A percentile compares a stretch with the other conserved stretches of the same genome.
Evolutionary conservation across 495 filamentous ascomycete genomes (phyloP).

Genomic region (Hypoxylon crocopeplum): DNA sequence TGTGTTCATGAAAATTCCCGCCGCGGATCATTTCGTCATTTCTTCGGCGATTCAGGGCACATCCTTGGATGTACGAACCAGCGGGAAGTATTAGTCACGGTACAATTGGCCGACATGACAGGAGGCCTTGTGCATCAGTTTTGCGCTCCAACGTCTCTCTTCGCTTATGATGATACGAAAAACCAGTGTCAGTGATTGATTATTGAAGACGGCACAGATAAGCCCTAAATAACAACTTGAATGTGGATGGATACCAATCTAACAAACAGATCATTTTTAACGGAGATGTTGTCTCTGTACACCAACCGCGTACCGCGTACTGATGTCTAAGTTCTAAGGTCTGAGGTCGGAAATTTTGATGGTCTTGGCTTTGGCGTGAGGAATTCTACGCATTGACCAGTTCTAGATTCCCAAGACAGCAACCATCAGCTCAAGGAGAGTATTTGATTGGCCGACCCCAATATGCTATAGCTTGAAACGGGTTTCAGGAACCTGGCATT

Average conservation of each 20-base stretch:
- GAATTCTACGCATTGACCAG: slow-evolving; percentile 9
- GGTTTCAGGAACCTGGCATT: slow-evolving; percentile 33
- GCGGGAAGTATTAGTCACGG: neutral
- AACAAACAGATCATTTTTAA: no score
- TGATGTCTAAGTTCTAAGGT: neutral
- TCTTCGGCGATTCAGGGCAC: neutral
- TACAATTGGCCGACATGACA: slow-evolving; percentile 15
- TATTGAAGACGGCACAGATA: no score
- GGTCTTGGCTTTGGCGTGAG: neutral
- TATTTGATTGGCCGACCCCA: slow-evolving; percentile 29
- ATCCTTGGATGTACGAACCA: neutral
- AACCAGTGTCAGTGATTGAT: no score
- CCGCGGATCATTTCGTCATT: slow-evolving; percentile 33
- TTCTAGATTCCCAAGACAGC: slow-evolving; percentile 35
- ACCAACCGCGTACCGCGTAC: no score
- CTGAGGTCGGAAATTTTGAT: no score
- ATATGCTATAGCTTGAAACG: slow-evolving; percentile 14
- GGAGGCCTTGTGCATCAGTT: slow-evolving; percentile 13
- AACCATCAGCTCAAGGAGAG: slow-evolving; percentile 18
- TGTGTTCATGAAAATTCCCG: slow-evolving; percentile 17
- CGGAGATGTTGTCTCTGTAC: no score
- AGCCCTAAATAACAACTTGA: no score
- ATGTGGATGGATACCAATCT: no score
- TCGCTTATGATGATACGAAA: no score
- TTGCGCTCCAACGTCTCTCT: neutral